Base-by-base conservation (phyloP, 2,329 filamentous ascomycete genomes). In the Hypoxylon sp. region DNA sequence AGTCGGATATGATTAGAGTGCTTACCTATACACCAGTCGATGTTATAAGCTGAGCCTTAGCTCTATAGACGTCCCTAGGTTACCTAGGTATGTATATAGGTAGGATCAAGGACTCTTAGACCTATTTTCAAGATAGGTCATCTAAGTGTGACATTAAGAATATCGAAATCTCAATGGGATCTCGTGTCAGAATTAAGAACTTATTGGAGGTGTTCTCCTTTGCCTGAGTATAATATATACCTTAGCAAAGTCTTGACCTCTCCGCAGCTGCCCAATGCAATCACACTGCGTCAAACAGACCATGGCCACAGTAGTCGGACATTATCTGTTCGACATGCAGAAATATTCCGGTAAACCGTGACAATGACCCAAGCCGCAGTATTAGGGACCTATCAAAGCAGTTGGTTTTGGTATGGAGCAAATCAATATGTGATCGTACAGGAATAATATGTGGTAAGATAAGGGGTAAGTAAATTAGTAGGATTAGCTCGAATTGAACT, bases 291-390 rank as follows among this genome's bases (percentile, higher is more conserved):
- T 51, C 9, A 61, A 39, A 5, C n/a, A 53, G 44, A 37, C 26
- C 50, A 42, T 48, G 42, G 31, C 31, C 29, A 46, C 26, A 48
- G 19, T 9, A 51, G 31, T 68, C 68, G 65, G 65, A 37, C 8
- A 57, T 63, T 53, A 58, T 51, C 29, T 66, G 59, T 60, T 66
- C 42, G 53, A 52, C 58, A 63, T 60, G 24, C 42, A 59, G 37
- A 50, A 63, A 68, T 57, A 14, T 37, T 55, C 54, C 65, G 35
- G 19, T 17, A 29, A 35, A 33, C 35, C 44, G 6, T 11, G 33
- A 51, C 14, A n/a, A 35, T 11, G 10, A 19, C 24, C 35, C 22
- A 52, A 37, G 48, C 17, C 33, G 35, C n/a, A 52, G 22, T 24
- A 14, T 46, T 19, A 17, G n/a, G 37, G 6, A 9, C 29, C 29